Percentiles rank a stretch among this genome's conserved stretches.
Conservation (phyloP, 257 asterid genomes). For the Solanum arcanum region DNA sequence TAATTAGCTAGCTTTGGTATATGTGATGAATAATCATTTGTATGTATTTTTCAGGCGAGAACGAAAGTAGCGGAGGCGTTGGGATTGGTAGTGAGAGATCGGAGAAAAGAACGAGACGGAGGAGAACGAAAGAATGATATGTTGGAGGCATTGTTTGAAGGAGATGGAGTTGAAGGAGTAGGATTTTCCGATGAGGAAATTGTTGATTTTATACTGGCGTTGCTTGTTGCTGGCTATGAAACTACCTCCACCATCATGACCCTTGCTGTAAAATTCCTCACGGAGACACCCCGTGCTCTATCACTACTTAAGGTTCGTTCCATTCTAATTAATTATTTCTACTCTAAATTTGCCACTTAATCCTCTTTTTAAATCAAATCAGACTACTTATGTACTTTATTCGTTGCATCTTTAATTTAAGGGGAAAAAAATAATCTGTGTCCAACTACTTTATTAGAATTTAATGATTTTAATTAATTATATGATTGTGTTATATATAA, state of each 20-base stretch:
- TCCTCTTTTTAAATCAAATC: too few species aligned
- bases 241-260: slow-evolving; percentile 97
- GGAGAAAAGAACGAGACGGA: slow-evolving; percentile 50
- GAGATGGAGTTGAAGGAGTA: slow-evolving; percentile 46
- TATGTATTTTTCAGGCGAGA: slow-evolving; percentile 45
- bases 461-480: background rate
- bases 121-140: slow-evolving; percentile 75
- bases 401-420: background rate
- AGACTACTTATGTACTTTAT: background rate
- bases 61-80: slow-evolving; percentile 91
- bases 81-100: slow-evolving; percentile 67
- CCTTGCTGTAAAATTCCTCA: slow-evolving; percentile 76
- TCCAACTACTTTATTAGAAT: background rate
- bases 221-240: slow-evolving; percentile 94
- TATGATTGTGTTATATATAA: background rate
- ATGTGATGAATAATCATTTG: background rate
- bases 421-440: background rate
- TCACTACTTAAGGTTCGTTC: slow-evolving; percentile 89
- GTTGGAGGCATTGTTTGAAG: slow-evolving; percentile 87
- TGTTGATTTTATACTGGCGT: slow-evolving; percentile 84
- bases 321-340: too few species aligned
- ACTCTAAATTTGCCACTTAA: too few species aligned
- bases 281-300: slow-evolving; percentile 69
- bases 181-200: slow-evolving; percentile 81
- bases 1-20: too few species aligned